Conservation (phyloP, 768 basidiomycete genomes). For the Atractiella rhizophila region DNA sequence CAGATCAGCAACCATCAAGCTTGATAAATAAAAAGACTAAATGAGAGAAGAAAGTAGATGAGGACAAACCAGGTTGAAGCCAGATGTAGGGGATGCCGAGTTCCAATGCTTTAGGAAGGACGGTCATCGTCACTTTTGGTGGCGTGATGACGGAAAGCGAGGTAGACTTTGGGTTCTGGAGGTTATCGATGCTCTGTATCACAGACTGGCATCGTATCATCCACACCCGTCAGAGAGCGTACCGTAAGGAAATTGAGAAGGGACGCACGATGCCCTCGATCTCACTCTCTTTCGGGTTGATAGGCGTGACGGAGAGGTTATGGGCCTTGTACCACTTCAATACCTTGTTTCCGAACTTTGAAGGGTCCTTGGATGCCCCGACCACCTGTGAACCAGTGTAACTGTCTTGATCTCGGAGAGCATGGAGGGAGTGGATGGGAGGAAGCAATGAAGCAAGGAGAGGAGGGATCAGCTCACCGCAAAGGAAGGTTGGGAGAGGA, state of each 20-base stretch:
- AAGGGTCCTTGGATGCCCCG: conserved; percentile 3
- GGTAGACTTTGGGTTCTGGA: neutral
- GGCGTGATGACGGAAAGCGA: conserved; percentile 3
- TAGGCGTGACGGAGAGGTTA: conserved; percentile 2
- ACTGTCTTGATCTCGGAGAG: no score
- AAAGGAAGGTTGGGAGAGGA: no score
- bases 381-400: no score
- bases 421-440: no score
- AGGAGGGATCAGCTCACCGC: no score
- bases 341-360: conserved; percentile 2
- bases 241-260: no score
- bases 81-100: neutral
- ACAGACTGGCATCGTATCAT: no score
- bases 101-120: conserved; percentile 1
- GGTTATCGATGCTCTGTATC: neutral
- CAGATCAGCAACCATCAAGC: neutral
- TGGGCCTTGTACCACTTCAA: conserved; percentile 1
- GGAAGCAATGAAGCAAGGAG: no score
- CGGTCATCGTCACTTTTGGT: conserved; percentile 1
- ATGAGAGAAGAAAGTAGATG: no score
- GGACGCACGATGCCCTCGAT: neutral
- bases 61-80: conserved; percentile 1
- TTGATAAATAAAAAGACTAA: no score
- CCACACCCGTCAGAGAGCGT: no score
- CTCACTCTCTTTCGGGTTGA: neutral